Conservation (phyloP, 2,329 filamentous ascomycete genomes). For the Ramularia endophylla region DNA sequence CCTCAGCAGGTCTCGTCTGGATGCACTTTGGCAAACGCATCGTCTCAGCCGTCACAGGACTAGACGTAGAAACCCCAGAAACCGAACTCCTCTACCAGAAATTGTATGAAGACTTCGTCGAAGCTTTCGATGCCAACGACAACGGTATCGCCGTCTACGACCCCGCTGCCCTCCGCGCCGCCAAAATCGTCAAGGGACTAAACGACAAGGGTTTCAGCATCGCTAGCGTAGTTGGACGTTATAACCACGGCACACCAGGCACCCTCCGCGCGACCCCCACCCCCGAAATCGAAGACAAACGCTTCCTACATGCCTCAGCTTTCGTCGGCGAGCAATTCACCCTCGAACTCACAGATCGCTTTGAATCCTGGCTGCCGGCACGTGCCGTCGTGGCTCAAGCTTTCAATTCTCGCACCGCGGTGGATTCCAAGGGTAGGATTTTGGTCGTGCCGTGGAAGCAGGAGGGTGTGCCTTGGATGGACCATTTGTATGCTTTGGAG, state of each 20-base stretch:
- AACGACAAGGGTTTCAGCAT: constrained; percentile 76
- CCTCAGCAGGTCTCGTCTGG: constrained; percentile 88
- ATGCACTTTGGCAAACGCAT: constrained; percentile 89
- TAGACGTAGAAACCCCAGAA: constrained; percentile 57
- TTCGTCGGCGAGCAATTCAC: constrained; percentile 89
- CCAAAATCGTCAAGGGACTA: constrained; percentile 76
- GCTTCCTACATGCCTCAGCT: constrained; percentile 68
- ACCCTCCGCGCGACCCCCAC: constrained; percentile 28
- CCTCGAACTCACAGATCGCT: constrained; percentile 70
- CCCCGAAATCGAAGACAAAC: constrained; percentile 54
- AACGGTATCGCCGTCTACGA: constrained; percentile 88
- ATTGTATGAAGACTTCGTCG: constrained; percentile 87
- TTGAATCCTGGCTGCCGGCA: constrained; percentile 77
- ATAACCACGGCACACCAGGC: constrained; percentile 57
- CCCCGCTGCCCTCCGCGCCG: constrained; percentile 58
- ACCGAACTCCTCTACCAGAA: constrained; percentile 76
- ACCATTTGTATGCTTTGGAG: constrained; percentile 89
- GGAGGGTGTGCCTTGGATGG: constrained; percentile 87
- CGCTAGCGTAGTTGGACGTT: constrained; percentile 78
- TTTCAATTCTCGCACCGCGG: constrained; percentile 59
- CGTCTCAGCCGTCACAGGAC: constrained; percentile 60
- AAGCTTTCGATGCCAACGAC: constrained; percentile 95
- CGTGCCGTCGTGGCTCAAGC: constrained; percentile 70
- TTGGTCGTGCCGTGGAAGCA: constrained; percentile 61
- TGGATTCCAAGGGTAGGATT: constrained; percentile 71